Base-by-base conservation (phyloP, 352 stramenopile genomes). In the Peronospora destructor region DNA sequence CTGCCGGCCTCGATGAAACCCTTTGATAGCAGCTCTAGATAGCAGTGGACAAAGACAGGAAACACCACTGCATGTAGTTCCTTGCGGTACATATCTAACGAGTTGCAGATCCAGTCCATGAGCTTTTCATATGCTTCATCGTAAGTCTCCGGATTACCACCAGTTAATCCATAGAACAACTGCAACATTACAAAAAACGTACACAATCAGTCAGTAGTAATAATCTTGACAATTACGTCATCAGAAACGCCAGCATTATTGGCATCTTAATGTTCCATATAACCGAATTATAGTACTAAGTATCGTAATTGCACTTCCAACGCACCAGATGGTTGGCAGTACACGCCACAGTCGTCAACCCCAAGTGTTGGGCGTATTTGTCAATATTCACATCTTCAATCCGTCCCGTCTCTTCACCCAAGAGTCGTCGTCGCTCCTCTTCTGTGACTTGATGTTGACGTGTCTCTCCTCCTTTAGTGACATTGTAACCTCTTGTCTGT, bases 1-100 rank as follows among this genome's bases (percentile, higher is more conserved):
- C 71, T 71, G 7, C 68, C 82, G 7, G 66, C 54, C 3, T 82
- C 65, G 3, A 55, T 35, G 17, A 70, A 85, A 0, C 79, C 82
- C 41, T 89, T 89, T 3, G 64, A 52, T n/a, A 90, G 49, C 19
- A 92, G 59, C 47, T 92, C 82, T 30, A 92, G 54, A 53, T 82
- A 91, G 56, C 75, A 87, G 63, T 91, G 82, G 38, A 88, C 77
- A 47, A 89, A 92, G 44, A 92, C 56, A 29, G 82, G 82, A 28
- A 86, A 92, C 26, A 74, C 64, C 35, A 92, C 70, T 0, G 71
- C 75, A 48, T 92, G 79, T 37, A 92, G 59, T 56, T 92, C 82
- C 57, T 79, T 85, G 46, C 86, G 86, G 60, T 89, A 89, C 77
- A 89, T 86, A 45, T 92, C 82, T 10, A 92, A 59, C 53, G 82